These are phyloP conservation scores for Hypoxylon intermedium DNA, from an alignment of 495 filamentous ascomycete genomes.

Conservation along the genomic window DNA sequence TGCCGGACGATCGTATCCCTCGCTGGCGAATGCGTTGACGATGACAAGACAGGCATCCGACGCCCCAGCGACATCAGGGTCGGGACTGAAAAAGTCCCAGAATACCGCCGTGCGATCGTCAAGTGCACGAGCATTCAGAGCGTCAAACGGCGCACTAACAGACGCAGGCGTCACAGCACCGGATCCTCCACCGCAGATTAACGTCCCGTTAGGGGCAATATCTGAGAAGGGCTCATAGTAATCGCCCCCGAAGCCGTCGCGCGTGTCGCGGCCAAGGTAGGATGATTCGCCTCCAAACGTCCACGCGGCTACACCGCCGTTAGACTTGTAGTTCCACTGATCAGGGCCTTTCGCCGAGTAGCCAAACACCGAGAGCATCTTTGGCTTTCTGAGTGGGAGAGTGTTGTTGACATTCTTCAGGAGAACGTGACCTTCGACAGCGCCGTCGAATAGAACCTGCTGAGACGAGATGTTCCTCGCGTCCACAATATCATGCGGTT, in stretches of 20 bases:
- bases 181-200: constrained; percentile 57
- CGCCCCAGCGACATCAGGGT: constrained; percentile 37
- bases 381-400: constrained; percentile 53
- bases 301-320: constrained; percentile 39
- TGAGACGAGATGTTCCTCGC: constrained; percentile 44
- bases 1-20: constrained; percentile 47
- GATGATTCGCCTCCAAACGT: constrained; percentile 35
- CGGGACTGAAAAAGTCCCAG: constrained; percentile 46
- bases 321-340: constrained; percentile 48
- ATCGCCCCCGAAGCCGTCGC: constrained; percentile 25
- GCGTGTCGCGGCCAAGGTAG: constrained; percentile 43
- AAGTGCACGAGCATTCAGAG: constrained; percentile 51
- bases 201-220: constrained; percentile 48
- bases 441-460: constrained; percentile 41
- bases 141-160: constrained; percentile 58
- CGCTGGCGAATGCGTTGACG: constrained; percentile 59
- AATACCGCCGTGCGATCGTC: constrained; percentile 54
- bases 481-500: constrained; percentile 53
- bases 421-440: constrained; percentile 55
- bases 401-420: constrained; percentile 59
- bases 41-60: constrained; percentile 67
- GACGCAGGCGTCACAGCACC: constrained; percentile 58
- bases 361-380: constrained; percentile 44
- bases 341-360: constrained; percentile 43
- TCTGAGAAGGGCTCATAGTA: constrained; percentile 43